Conservation (phyloP, 2,329 filamentous ascomycete species). For the Didymellaceae sp. region DNA sequence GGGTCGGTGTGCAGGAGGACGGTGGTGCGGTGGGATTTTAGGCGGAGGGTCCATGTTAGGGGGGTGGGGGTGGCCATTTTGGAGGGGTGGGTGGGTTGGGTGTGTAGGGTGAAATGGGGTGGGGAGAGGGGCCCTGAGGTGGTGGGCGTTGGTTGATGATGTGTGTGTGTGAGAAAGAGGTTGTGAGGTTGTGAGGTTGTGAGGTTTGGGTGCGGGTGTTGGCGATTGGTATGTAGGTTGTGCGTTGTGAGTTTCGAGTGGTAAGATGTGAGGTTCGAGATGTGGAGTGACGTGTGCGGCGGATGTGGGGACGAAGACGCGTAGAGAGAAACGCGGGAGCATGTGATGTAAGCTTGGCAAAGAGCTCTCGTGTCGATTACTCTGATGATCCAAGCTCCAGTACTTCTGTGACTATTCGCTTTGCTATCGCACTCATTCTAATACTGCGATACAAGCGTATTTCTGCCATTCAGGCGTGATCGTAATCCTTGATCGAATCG, state of each 20-base stretch:
- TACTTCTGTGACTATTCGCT: neutral
- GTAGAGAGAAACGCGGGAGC: constrained; percentile 8
- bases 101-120: no score
- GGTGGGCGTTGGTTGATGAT: no score
- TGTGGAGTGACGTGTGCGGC: neutral
- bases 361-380: constrained; percentile 2
- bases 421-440: neutral
- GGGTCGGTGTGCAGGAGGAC: constrained; percentile 56
- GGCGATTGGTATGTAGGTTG: neutral
- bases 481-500: no score
- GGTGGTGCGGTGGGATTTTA: constrained; percentile 56
- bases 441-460: no score
- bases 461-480: no score
- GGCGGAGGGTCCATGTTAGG: constrained; percentile 52
- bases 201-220: neutral
- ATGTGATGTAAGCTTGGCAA: constrained; percentile 34
- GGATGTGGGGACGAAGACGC: neutral
- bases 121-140: no score
- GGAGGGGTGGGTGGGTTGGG: neutral
- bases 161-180: no score
- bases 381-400: constrained; percentile 9
- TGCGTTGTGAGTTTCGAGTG: neutral
- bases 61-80: constrained; percentile 35
- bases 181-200: neutral
- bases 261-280: neutral